Evolutionary conservation across 169 alveolate species (phyloP), one percentile per base, ranked within the genome.

Genomic region (Ichthyophthirius multifiliis): DNA sequence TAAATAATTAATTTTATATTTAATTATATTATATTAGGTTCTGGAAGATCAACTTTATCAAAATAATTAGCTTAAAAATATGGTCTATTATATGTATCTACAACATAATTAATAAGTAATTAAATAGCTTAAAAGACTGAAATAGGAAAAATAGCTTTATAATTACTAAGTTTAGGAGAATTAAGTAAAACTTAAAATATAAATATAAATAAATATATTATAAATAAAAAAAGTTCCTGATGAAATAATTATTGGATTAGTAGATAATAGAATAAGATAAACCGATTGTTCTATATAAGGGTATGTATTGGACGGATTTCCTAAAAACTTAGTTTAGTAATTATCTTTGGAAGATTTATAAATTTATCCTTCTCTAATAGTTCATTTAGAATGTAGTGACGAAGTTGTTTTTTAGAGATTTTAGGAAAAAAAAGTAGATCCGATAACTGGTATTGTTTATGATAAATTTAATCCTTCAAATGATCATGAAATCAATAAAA

Each of bases 221-320:
- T 34, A 44, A 64, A 43, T 79, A 18, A 75, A 76, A 13, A 43
- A 84, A 76, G 93, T 93, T 41, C 91, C 89, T 73, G 96, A 95
- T 71, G 87, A 85, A 41, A 71, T 89, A 30, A 47, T 90, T 7
- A 75, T 83, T 45, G 92, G 91, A 32, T 65, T 92, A 27, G 84
- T 95, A 20, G 88, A 84, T 47, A 92, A 91, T 39, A 86, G 98
- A 79, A 65, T 96, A 30, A 75, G 84, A 63, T 88, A 90, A 76
- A 83, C 96, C 7, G 97, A 96, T 77, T 94, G 96, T 67, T 84
- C 86, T 75, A 82, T 93, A 3, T 84, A 93, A 43, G 98, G 98
- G 9, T 96, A 87, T 86, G 94, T 96, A 12, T 75, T 96, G 12
- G 96, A 95, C 35, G 97, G 97, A 1, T 89, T 83, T 73, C 98